Evolutionary conservation across 2,329 filamentous ascomycete species (phyloP).

Genomic region (Mycocentrospora acerina): DNA sequence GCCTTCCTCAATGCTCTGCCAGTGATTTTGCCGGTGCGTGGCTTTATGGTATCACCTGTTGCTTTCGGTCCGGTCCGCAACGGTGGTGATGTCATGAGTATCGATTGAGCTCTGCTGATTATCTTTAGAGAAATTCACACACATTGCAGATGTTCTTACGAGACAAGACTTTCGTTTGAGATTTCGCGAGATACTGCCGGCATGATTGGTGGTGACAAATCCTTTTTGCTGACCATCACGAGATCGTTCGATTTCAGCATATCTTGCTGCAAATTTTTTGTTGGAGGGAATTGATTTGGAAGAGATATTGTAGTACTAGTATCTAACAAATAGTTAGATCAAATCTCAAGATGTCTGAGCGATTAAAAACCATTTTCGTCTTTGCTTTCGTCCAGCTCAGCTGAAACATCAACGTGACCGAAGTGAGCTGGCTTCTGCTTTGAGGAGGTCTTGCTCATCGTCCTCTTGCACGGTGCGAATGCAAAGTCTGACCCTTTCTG

Average conservation of each 20-base stretch:
- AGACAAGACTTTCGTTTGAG: neutral
- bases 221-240: neutral
- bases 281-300: neutral
- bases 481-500: neutral
- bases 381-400: neutral
- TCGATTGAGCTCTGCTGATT: neutral
- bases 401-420: neutral
- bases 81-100: neutral
- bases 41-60: neutral
- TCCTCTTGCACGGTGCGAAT: neutral
- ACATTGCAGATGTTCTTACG: neutral
- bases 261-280: neutral
- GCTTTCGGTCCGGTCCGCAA: neutral
- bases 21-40: neutral
- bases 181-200: neutral
- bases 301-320: neutral
- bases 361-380: no score
- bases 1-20: neutral
- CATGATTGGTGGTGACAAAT: neutral
- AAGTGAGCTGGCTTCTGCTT: neutral
- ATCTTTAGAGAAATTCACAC: neutral
- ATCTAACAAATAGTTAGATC: conserved; percentile 1
- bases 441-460: neutral
- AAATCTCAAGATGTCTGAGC: neutral
- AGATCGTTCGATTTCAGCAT: neutral